Evolutionary conservation across 2,329 filamentous ascomycete species (phyloP), one percentile per base, ranked within the genome.

Genomic region (Tolypocladium tundrense): DNA sequence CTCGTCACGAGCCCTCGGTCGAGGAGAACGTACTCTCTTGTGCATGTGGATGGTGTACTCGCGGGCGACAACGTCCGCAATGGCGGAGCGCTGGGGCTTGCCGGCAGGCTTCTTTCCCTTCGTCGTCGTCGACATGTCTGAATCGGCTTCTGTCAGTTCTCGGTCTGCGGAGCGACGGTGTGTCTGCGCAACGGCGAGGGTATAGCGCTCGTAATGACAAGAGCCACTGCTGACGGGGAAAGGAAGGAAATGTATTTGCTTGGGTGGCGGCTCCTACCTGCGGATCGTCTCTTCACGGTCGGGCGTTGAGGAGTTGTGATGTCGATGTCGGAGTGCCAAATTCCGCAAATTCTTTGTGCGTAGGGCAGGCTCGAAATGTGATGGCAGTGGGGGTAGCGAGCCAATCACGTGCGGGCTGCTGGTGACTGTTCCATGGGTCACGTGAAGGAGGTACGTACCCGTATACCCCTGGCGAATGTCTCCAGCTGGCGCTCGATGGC

Each of bases 21-120:
- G 61, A 57, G 45, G 52, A n/a, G 19, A 62, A 74, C 72, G 59
- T 74, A 75, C 72, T 66, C 93, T 89, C 90, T 96, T 97, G 90
- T 99, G 94, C 72, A 99, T 83, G 87, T 99, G 93, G 83, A 99
- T 97, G 80, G 94, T 99, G 88, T 99, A 99, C 85, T 99, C 95
- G 86, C 94, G 91, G 73, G 94, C 88, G 79, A 99, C 93, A 76
- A 99, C 95, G 81, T 99, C 93, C 80, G 91, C 88, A 79, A 99
- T 96, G 83, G 95, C 95, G 79, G 91, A 96, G 77, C 92, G 90
- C 80, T 84, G 74, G 65, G 67, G 62, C 69, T 71, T 73, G 65
- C 70, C 70, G 60, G 70, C 63, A 64, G 70, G 66, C 70, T 73
- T 74, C 71, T 73, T 67, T 64, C 59, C 61, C 64, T 69, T 69